A percentile compares a stretch with the other conserved stretches of the same genome.
These are phyloP conservation scores for Exophiala mesophila DNA, from an alignment of 2,329 filamentous ascomycete species.

Conservation along the genomic window DNA sequence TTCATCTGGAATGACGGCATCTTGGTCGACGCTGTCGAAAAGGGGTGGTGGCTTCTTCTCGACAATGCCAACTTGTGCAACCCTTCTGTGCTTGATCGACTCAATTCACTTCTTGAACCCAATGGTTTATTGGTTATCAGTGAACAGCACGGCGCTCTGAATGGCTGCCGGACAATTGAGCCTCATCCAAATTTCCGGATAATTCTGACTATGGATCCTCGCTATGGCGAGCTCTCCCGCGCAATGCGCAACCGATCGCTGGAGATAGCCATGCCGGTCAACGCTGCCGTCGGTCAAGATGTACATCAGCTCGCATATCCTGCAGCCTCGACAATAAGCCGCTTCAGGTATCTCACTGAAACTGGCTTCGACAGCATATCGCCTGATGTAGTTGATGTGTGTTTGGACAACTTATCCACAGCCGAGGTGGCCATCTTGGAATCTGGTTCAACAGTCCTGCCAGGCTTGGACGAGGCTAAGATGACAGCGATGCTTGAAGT, in stretches of 20 bases:
- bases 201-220: slow-evolving; percentile 88
- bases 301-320: slow-evolving; percentile 15
- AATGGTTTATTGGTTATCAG: slow-evolving; percentile 86
- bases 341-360: slow-evolving; percentile 17
- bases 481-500: background rate
- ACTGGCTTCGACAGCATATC: background rate
- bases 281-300: slow-evolving; percentile 27
- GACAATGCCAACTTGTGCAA: slow-evolving; percentile 98
- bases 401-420: slow-evolving; percentile 13
- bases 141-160: slow-evolving; percentile 80
- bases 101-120: slow-evolving; percentile 91
- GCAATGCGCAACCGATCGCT: slow-evolving; percentile 95
- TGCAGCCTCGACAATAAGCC: slow-evolving; percentile 12
- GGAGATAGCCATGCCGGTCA: slow-evolving; percentile 70
- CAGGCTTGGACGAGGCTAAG: background rate
- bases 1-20: slow-evolving; percentile 97
- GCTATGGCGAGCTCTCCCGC: slow-evolving; percentile 86
- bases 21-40: slow-evolving; percentile 77
- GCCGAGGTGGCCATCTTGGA: slow-evolving; percentile 12
- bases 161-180: slow-evolving; percentile 65
- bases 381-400: slow-evolving; percentile 9
- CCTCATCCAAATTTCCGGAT: slow-evolving; percentile 86
- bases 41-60: slow-evolving; percentile 86
- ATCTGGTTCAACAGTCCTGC: background rate
- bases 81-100: slow-evolving; percentile 83